Evolutionary conservation across 2,329 filamentous ascomycete species (phyloP), one percentile per base, ranked within the genome.

Genomic region (Bipolaris sorokiniana): DNA sequence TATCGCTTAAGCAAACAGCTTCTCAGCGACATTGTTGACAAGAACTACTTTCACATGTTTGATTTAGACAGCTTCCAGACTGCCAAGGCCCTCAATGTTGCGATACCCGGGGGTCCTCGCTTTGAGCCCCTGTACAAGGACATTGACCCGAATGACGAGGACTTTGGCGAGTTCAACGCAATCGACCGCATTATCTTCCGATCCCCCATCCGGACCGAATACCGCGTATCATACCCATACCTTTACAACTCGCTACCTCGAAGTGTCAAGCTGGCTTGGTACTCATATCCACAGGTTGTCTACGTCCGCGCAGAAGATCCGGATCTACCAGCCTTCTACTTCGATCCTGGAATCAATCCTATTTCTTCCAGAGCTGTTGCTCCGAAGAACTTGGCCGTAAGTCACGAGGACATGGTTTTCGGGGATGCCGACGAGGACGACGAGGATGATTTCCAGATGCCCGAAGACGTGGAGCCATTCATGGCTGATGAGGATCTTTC

Each of bases 181-280:
- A 99, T 99, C 69, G 95, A 99, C 72, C 91, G 96, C 67, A 99
- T 99, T 78, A 99, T 99, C 66, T 99, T 99, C 84, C 90, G 95
- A 64, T 89, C 90, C 45, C 93, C 94, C 0, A 96, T 98, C 64
- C 88, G 94, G 66, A 99, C 94, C 7, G 95, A 99, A 78, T 97
- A 96, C 71, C 88, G 94, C 44, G 95, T 99, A 41, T 92, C 92
- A 0, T 98, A 91, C 75, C 95, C 95, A 0, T 97, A 90, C 75
- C 83, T 99, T 5, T 99, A 99, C 81, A 99, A 99, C 76, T 97
- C 94, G 16, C 83, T 99, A 5, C 96, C 95, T 1, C 86, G 96
- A 69, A 98, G 95, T 71, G 95, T 99, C 28, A 91, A 94, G 74
- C 82, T 97, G 42, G 90, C 91, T 37, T 97, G 92, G 90, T 96